These are phyloP conservation scores for Metschnikowia hibisci DNA, from an alignment of 805 yeast genomes.

Conservation along the genomic window DNA sequence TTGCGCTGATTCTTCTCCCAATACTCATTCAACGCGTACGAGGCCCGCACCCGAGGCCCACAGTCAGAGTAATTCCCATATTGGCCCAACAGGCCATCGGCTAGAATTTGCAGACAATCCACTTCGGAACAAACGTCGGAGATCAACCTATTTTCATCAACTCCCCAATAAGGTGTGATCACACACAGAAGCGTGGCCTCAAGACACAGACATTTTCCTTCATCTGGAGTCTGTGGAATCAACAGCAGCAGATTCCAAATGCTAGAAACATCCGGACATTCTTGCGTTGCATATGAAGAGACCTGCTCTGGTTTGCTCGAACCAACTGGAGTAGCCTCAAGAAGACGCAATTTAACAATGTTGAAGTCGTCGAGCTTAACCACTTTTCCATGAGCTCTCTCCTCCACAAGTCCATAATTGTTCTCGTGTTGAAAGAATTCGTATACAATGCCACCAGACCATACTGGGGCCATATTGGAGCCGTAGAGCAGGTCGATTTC, in stretches of 20 bases:
- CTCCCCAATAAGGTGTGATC: slow-evolving; percentile 22
- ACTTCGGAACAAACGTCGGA: slow-evolving; percentile 32
- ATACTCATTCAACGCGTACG: slow-evolving; percentile 39
- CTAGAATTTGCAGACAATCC: slow-evolving; percentile 37
- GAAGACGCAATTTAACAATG: slow-evolving; percentile 23
- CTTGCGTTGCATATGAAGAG: background rate
- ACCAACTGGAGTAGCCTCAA: slow-evolving; percentile 21
- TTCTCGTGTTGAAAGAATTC: slow-evolving; percentile 36
- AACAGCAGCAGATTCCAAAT: slow-evolving; percentile 12
- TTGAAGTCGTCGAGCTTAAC: slow-evolving; percentile 31
- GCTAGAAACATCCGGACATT: slow-evolving; percentile 9
- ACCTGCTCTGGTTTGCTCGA: background rate
- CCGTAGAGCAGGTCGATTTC: slow-evolving; percentile 36
- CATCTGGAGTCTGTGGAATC: slow-evolving; percentile 42
- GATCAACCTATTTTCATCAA: slow-evolving; percentile 22
- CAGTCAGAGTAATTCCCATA: slow-evolving; percentile 44
- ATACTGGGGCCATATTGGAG: slow-evolving; percentile 29
- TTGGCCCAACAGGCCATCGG: slow-evolving; percentile 33
- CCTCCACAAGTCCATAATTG: slow-evolving; percentile 34
- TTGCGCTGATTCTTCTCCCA: slow-evolving; percentile 22
- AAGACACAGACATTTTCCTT: slow-evolving; percentile 43
- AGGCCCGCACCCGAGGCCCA: slow-evolving; percentile 32
- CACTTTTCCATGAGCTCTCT: slow-evolving; percentile 23
- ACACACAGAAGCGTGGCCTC: slow-evolving; percentile 39
- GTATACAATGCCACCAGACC: slow-evolving; percentile 39